These are phyloP conservation scores for Blastobotrys petasosporus DNA, from an alignment of 1,139 yeast genomes.

Conservation along the genomic window DNA sequence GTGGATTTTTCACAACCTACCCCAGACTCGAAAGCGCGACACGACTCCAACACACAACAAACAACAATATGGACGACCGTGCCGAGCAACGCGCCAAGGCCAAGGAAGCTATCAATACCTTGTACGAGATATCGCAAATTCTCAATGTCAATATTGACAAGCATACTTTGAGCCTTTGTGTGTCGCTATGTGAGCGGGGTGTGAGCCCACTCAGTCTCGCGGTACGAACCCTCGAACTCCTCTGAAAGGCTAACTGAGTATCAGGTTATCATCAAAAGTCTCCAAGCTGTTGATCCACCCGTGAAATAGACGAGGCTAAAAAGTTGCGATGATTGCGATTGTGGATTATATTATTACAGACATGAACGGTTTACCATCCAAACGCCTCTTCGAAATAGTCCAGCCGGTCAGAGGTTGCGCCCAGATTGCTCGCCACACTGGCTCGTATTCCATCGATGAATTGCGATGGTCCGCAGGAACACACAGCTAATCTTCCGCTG, in stretches of 20 bases:
- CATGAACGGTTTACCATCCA: constrained; percentile 27
- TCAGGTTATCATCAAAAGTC: background rate
- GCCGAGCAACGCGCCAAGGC: constrained; percentile 7
- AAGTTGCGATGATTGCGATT: too few relatives aligned
- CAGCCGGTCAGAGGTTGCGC: constrained; percentile 23
- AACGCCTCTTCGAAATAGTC: constrained; percentile 37
- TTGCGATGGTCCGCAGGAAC: constrained; percentile 42
- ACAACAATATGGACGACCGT: background rate
- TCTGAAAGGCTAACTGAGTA: background rate
- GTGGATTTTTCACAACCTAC: too few relatives aligned
- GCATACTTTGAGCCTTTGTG: constrained; percentile 25
- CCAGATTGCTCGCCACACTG: constrained; percentile 26
- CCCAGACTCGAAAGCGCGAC: too few relatives aligned
- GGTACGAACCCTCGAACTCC: constrained; percentile 15
- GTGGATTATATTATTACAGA: background rate
- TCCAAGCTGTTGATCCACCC: background rate
- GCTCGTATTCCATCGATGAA: constrained; percentile 39
- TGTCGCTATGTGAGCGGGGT: constrained; percentile 26
- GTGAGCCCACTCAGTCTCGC: constrained; percentile 28
- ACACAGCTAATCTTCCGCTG: constrained; percentile 34
- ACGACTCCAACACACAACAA: background rate
- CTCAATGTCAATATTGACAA: constrained; percentile 27
- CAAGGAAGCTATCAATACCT: constrained; percentile 19
- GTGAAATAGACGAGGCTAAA: too few relatives aligned
- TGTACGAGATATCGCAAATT: constrained; percentile 28